phyloP scores from a whole-genome alignment of 805 yeast species.

The Schizosaccharomyces japonicus region DNA sequence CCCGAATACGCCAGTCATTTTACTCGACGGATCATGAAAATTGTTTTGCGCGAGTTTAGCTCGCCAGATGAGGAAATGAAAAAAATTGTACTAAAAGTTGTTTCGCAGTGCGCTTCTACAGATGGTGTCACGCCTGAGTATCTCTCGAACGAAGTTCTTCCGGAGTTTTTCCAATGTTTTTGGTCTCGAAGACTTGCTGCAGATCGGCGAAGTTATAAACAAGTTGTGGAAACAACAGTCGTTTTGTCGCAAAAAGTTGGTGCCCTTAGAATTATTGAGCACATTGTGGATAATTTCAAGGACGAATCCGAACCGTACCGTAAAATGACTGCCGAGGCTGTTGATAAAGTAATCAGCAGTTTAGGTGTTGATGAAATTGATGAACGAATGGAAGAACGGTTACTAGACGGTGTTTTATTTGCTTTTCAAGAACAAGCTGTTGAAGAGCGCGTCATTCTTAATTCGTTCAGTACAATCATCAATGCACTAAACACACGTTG shows the following conservation, averaged over 20 bases:
- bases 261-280: slow-evolving; percentile 32
- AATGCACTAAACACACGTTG: slow-evolving; percentile 37
- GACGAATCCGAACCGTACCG: slow-evolving; percentile 69
- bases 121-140: slow-evolving; percentile 29
- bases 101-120: slow-evolving; percentile 41
- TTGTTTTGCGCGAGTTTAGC: slow-evolving; percentile 45
- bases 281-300: slow-evolving; percentile 34
- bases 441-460: slow-evolving; percentile 31
- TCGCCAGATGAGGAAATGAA: slow-evolving; percentile 80
- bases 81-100: slow-evolving; percentile 40
- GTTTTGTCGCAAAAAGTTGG: slow-evolving; percentile 48
- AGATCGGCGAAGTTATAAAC: slow-evolving; percentile 24
- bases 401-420: slow-evolving; percentile 57
- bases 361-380: slow-evolving; percentile 38
- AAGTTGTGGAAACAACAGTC: slow-evolving; percentile 51
- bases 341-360: slow-evolving; percentile 28
- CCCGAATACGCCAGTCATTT: slow-evolving; percentile 59
- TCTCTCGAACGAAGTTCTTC: slow-evolving; percentile 28
- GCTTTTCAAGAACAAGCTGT: slow-evolving; percentile 60
- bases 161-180: slow-evolving; percentile 41
- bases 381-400: slow-evolving; percentile 33
- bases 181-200: slow-evolving; percentile 65
- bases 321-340: slow-evolving; percentile 51
- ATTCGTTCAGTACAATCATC: slow-evolving; percentile 41
- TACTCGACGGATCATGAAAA: slow-evolving; percentile 44